These are phyloP conservation scores for Psilocybe subaeruginosa DNA, from an alignment of 768 basidiomycete genomes.

Conservation along the genomic window DNA sequence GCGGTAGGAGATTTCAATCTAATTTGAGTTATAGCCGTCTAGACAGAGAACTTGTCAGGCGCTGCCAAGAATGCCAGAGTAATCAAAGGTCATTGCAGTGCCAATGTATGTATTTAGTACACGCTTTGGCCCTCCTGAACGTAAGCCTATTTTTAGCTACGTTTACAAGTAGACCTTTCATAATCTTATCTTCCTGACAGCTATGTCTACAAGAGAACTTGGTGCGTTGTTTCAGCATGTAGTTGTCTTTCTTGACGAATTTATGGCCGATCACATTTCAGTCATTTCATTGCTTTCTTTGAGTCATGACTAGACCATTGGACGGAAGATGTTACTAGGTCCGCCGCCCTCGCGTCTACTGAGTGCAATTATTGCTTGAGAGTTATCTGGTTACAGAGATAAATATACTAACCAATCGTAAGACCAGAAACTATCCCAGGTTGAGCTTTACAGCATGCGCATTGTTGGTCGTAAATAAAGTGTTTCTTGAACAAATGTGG, in stretches of 20 bases:
- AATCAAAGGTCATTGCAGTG: not conserved
- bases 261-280: not conserved
- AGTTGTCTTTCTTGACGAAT: not conserved
- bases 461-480: not conserved
- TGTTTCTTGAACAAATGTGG: not conserved
- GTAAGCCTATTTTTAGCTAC: not conserved
- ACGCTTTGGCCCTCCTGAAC: not conserved
- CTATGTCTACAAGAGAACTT: not conserved
- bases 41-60: not conserved
- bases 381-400: not conserved
- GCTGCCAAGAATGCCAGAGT: not conserved
- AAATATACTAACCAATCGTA: not conserved
- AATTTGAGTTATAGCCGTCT: not conserved
- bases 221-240: not conserved
- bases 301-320: not conserved
- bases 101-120: not conserved
- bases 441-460: not conserved
- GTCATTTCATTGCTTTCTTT: not conserved
- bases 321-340: not conserved
- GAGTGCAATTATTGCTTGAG: not conserved
- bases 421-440: not conserved
- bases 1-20: not conserved
- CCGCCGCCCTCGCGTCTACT: not conserved
- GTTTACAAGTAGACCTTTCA: not conserved
- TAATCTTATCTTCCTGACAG: slow-evolving; percentile 7